Evolutionary conservation across 1,284 basidiomycete genomes (phyloP).

Genomic region (Ceratobasidium sp.): DNA sequence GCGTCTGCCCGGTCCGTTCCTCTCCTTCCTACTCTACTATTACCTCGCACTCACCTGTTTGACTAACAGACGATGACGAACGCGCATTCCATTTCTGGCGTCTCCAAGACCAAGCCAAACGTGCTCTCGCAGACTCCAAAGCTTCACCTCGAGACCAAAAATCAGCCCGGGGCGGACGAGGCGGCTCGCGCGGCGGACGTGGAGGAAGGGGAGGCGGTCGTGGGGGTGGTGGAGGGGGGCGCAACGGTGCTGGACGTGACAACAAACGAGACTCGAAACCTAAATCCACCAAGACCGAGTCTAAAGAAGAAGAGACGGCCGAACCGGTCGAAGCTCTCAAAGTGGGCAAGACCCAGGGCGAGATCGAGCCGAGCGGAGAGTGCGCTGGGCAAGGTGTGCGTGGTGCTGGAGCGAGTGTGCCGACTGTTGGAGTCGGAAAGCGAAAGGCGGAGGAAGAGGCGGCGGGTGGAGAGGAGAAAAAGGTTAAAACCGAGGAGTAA

Average conservation of each 20-base stretch:
- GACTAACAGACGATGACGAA: slow-evolving; percentile 68
- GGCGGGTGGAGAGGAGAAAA: slow-evolving; percentile 31
- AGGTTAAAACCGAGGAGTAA: slow-evolving; percentile 13
- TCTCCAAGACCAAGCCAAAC: slow-evolving; percentile 73
- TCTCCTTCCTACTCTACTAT: neutral
- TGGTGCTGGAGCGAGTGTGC: slow-evolving; percentile 18
- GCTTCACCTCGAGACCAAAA: slow-evolving; percentile 56
- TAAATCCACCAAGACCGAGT: slow-evolving; percentile 48
- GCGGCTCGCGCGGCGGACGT: neutral
- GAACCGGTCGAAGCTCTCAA: slow-evolving; percentile 44
- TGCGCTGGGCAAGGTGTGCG: slow-evolving; percentile 34
- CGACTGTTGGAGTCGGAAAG: slow-evolving; percentile 28
- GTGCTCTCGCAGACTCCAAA: slow-evolving; percentile 55
- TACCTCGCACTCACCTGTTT: neutral
- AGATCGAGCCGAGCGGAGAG: slow-evolving; percentile 41
- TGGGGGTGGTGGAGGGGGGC: slow-evolving; percentile 61
- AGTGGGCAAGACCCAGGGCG: slow-evolving; percentile 39
- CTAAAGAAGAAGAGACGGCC: slow-evolving; percentile 49
- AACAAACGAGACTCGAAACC: slow-evolving; percentile 17
- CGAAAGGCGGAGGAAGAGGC: slow-evolving; percentile 60
- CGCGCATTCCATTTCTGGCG: slow-evolving; percentile 78
- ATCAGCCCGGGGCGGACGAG: slow-evolving; percentile 57
- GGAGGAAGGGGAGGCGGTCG: slow-evolving; percentile 64
- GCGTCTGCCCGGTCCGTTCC: slow-evolving; percentile 67
- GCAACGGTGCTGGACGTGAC: slow-evolving; percentile 48